Evolutionary conservation across 139 green algal genomes (phyloP).

Genomic region (Chlamydomonas incerta): DNA sequence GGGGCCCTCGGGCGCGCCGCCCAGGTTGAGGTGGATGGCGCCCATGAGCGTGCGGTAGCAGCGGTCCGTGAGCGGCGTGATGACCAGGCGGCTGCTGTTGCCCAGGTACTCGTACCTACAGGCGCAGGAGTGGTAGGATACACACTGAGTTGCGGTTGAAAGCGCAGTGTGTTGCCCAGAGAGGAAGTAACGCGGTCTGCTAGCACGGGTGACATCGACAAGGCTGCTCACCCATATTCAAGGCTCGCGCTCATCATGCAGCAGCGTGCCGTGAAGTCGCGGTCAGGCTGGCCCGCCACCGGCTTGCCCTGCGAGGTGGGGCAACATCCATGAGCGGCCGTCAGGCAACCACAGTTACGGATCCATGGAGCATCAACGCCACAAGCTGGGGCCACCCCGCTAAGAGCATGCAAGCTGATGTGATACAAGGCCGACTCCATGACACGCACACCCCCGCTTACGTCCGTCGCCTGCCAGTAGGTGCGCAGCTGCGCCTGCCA

Average conservation of each 20-base stretch:
- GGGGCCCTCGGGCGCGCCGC: slow-evolving; percentile 63
- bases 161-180: too few relatives aligned
- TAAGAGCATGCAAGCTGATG: too few relatives aligned
- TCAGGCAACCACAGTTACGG: too few relatives aligned
- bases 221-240: slow-evolving; percentile 55
- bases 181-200: too few relatives aligned
- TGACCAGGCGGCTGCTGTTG: slow-evolving; percentile 67
- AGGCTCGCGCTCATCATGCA: slow-evolving; percentile 71
- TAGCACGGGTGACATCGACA: too few relatives aligned
- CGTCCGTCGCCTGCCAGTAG: slow-evolving; percentile 76
- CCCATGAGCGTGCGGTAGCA: slow-evolving; percentile 69
- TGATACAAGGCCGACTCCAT: too few relatives aligned
- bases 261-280: slow-evolving; percentile 46
- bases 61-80: slow-evolving; percentile 71
- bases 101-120: slow-evolving; percentile 68
- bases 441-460: slow-evolving; percentile 49
- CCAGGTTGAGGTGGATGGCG: slow-evolving; percentile 68
- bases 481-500: slow-evolving; percentile 83
- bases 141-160: too few relatives aligned
- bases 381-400: not conserved
- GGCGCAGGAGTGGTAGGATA: too few relatives aligned
- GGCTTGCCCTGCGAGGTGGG: slow-evolving; percentile 4
- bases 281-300: slow-evolving; percentile 36
- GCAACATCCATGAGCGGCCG: too few relatives aligned
- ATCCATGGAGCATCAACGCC: too few relatives aligned